Percentiles rank a stretch among this genome's conserved stretches.
phyloP scores from a whole-genome alignment of 257 asterid genomes.

The Mentha longifolia region DNA sequence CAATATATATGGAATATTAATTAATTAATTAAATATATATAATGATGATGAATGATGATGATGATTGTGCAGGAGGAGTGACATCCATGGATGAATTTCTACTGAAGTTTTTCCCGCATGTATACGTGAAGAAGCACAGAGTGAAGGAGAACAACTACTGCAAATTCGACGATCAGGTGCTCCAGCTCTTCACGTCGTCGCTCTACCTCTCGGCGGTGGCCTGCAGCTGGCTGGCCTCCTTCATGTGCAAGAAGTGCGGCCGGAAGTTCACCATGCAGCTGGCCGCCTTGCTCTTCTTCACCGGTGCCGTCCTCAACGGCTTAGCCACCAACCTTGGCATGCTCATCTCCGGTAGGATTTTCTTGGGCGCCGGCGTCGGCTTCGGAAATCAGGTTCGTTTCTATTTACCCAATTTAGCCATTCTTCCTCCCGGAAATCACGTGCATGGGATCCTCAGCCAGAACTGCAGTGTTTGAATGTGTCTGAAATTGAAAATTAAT shows the following conservation, averaged over 20 bases:
- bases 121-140: conserved; percentile 43
- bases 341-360: conserved; percentile 55
- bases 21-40: too few relatives aligned
- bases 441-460: too few relatives aligned
- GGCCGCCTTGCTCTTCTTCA: conserved; percentile 48
- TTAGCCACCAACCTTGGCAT: conserved; percentile 35
- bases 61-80: conserved; percentile 54
- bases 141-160: conserved; percentile 57
- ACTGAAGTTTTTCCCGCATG: conserved; percentile 47
- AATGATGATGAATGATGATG: too few relatives aligned
- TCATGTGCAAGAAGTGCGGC: conserved; percentile 41
- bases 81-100: conserved; percentile 62
- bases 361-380: conserved; percentile 59
- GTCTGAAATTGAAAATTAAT: too few relatives aligned
- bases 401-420: too few relatives aligned
- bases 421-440: too few relatives aligned
- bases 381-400: conserved; percentile 69
- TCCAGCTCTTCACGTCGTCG: conserved; percentile 62
- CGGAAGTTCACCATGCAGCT: conserved; percentile 50
- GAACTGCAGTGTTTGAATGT: too few relatives aligned
- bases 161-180: conserved; percentile 52
- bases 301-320: conserved; percentile 45
- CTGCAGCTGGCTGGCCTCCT: conserved; percentile 49
- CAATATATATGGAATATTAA: too few relatives aligned
- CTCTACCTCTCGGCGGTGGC: conserved; percentile 57